These are phyloP conservation scores for Pythium vanterpoolii DNA, from an alignment of 352 stramenopile genomes.

Conservation along the genomic window DNA sequence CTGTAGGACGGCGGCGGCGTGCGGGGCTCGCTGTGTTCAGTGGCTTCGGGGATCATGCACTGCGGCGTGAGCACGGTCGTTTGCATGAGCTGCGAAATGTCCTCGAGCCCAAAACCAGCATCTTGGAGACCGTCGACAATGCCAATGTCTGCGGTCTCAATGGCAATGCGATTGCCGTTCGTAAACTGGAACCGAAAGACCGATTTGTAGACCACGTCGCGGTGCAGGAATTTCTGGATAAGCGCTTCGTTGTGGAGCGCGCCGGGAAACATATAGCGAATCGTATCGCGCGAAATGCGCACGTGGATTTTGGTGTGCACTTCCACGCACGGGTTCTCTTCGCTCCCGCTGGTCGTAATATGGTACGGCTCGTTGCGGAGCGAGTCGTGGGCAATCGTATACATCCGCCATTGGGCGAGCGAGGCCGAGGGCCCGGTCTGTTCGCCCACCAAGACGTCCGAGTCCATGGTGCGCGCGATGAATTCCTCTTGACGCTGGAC, in stretches of 20 bases:
- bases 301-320: slow-evolving; percentile 12
- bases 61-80: slow-evolving; percentile 14
- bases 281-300: slow-evolving; percentile 18
- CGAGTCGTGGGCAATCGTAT: slow-evolving; percentile 27
- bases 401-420: slow-evolving; percentile 27
- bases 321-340: slow-evolving; percentile 19
- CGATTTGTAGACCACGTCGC: slow-evolving; percentile 19
- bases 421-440: slow-evolving; percentile 16
- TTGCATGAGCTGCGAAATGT: slow-evolving; percentile 21
- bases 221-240: slow-evolving; percentile 15
- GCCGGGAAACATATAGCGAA: slow-evolving; percentile 21
- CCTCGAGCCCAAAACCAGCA: slow-evolving; percentile 9
- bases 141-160: slow-evolving; percentile 18
- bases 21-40: not conserved
- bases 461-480: slow-evolving; percentile 19
- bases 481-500: slow-evolving; percentile 22
- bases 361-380: slow-evolving; percentile 32
- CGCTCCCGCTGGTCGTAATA: slow-evolving; percentile 25
- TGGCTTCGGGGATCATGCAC: slow-evolving; percentile 15
- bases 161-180: slow-evolving; percentile 11
- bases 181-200: slow-evolving; percentile 23
- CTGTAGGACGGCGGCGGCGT: not conserved
- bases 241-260: slow-evolving; percentile 16
- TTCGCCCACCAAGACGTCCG: slow-evolving; percentile 12
- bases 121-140: slow-evolving; percentile 17